Evolutionary conservation across 768 basidiomycete genomes (phyloP), one percentile per base, ranked within the genome.

Genomic region (Rhizopogon sp.): DNA sequence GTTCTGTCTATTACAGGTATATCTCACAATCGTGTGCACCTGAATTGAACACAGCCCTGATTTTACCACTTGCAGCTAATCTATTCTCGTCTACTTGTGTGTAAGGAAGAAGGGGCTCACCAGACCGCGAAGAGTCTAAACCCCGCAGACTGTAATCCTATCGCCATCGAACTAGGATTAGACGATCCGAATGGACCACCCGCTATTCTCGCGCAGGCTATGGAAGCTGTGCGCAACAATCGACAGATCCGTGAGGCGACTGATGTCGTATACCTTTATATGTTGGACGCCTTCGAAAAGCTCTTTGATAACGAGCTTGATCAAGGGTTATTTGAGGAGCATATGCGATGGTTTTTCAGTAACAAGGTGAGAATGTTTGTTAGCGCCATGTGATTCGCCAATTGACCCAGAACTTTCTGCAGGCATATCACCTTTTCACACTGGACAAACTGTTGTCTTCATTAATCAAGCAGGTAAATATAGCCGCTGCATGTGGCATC

Each of bases 281-380:
- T 96, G 50, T 75, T 98, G 35, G 90, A 87, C 55, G 88, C 91
- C 9, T 93, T 91, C 68, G 96, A 98, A 71, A 91, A 90, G 76
- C 70, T 96, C 41, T 98, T 98, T 66, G 93, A 93, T 63, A 87
- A 82, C 58, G 95, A 98, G 66, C 78, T 98, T 56, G 97, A 98
- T 69, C 90, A 88, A 66, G 73, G 80, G n/a, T 83, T 85, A 20
- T 98, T 94, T 63, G 96, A 98, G 69, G 97, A 98, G 68, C 91
- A 93, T 64, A 84, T 98, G 84, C 76, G 97, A 59, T 91, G 92
- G 82, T 90, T 95, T 73, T 94, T 93, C 74, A 90, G 91, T 33
- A 92, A 84, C 57, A 87, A 86, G 80, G 88, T 88, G 70, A 58
- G 77, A 52, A 46, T 41, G 14, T 5, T n/a, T 41, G 16, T 5